phyloP scores from a whole-genome alignment of 78 protist species.

The Dictyostelium discoideum region DNA sequence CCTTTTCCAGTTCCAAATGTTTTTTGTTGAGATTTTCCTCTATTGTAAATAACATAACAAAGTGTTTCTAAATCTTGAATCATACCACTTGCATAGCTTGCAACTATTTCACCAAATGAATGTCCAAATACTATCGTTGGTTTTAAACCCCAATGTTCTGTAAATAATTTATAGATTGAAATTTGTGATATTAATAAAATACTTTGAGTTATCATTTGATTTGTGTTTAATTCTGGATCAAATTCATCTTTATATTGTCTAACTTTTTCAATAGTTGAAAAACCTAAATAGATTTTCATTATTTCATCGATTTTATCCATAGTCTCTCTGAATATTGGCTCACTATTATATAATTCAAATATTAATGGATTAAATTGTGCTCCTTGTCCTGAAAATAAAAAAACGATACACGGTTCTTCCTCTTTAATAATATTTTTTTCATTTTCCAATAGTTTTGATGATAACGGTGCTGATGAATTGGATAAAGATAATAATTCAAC shows the following conservation, averaged over 20 bases:
- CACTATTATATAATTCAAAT: slow-evolving; percentile 11
- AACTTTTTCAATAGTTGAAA: not conserved
- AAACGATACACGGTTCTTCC: not conserved
- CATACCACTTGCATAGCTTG: not conserved
- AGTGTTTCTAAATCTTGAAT: not conserved
- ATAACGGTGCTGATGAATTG: not conserved
- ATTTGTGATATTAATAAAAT: slow-evolving; percentile 17
- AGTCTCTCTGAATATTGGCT: not conserved
- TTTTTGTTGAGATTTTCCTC: slow-evolving; percentile 26
- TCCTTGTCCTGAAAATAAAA: slow-evolving; percentile 64
- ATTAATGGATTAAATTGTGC: slow-evolving; percentile 38
- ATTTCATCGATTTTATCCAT: slow-evolving; percentile 14
- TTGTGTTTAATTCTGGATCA: not conserved
- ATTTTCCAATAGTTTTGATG: not conserved
- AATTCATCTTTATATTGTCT: not conserved
- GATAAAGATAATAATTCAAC: not conserved
- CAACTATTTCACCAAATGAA: slow-evolving; percentile 2
- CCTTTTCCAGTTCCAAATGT: slow-evolving; percentile 1
- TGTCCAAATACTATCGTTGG: slow-evolving; percentile 31
- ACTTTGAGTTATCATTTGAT: slow-evolving; percentile 32
- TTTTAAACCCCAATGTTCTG: not conserved
- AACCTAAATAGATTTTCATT: slow-evolving; percentile 11
- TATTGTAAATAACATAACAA: not conserved
- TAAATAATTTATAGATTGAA: not conserved
- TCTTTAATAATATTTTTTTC: not conserved